A percentile compares a stretch with the other conserved stretches of the same genome.
These are phyloP conservation scores for Zoysia japonica DNA, from an alignment of 176 grass and related monocot species.

Conservation along the genomic window DNA sequence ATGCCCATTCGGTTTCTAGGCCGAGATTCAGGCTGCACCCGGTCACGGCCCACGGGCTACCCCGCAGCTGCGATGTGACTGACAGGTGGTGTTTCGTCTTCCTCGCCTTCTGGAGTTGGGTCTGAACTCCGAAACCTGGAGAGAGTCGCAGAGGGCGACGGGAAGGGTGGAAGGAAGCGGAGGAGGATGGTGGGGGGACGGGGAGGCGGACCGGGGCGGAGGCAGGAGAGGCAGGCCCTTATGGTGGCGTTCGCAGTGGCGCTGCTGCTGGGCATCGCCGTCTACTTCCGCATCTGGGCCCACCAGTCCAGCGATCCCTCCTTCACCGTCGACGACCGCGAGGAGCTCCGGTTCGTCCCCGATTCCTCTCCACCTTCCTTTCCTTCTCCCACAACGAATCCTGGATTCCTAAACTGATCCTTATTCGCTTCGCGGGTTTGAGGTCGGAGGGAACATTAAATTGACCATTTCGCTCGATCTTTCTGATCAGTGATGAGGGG, in stretches of 20 bases:
- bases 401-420: background rate
- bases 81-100: background rate
- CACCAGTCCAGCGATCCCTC: conserved; percentile 55
- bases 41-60: background rate
- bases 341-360: conserved; percentile 51
- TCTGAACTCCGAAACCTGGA: background rate
- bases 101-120: background rate
- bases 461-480: background rate
- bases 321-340: conserved; percentile 56
- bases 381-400: background rate
- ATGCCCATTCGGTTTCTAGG: too few relatives aligned
- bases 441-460: background rate
- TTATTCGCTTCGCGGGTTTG: background rate
- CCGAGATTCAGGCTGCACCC: too few relatives aligned
- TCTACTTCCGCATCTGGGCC: conserved; percentile 63
- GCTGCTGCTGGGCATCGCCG: conserved; percentile 53
- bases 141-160: background rate
- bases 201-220: conserved; percentile 35
- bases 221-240: conserved; percentile 50
- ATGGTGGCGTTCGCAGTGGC: conserved; percentile 54
- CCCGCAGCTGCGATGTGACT: background rate
- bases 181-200: conserved; percentile 34
- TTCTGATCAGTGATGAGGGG: conserved; percentile 13
- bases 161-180: background rate
- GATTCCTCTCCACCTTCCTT: background rate